Base-by-base conservation (phyloP, 257 asterid species). In the Cynanchum wilfordii region DNA sequence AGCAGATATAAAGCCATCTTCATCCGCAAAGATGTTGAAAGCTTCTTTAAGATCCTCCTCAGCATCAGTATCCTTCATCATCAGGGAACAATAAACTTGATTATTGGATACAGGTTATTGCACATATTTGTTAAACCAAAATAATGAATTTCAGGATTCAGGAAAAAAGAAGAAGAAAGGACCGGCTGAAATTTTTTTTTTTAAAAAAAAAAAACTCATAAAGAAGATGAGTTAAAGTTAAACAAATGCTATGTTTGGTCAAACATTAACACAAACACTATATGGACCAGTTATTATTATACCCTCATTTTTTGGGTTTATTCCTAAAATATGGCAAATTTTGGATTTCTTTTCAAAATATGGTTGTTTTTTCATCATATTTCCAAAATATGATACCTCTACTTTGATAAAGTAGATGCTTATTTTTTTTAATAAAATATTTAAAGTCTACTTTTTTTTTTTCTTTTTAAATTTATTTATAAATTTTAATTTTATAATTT, bases 1-100 rank as follows among this genome's bases (percentile, higher is more conserved):
- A 25, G 87, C 87, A 42, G 89, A 84, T 63, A 87, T 84, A 79
- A 82, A 87, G 69, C 91, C 91, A 82, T 85, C 84, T 57, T 82
- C 87, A 75, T 87, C 84, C 12, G 83, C 91, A 3, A 87, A 84
- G 59, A 87, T 87, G 77, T 87, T 84, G 82, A 87, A 86, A 36
- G 90, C 88, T 80, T 84, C 88, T 64, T 77, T 86, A 24, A 83
- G 90, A 76, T 81, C 90, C 77, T 86, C 88, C 79, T 86, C 88
- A 20, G 90, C 84, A 70, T 87, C 33, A 30, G 33, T 30, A 2
- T 30, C 33, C 33, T 87, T 89, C 90, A 83, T 78, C 79, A 79
- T 66, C 71, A 74, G 64, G 58, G 60, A 57, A 47, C 19, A 77
- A 72, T 5, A 73, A 27, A 49, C n/a, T 8, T 33, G 44, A 62